Percentiles rank a stretch among this genome's conserved stretches.
Evolutionary conservation across 2,329 filamentous ascomycete genomes (phyloP).

Genomic region (Davidsoniella eucalypti): DNA sequence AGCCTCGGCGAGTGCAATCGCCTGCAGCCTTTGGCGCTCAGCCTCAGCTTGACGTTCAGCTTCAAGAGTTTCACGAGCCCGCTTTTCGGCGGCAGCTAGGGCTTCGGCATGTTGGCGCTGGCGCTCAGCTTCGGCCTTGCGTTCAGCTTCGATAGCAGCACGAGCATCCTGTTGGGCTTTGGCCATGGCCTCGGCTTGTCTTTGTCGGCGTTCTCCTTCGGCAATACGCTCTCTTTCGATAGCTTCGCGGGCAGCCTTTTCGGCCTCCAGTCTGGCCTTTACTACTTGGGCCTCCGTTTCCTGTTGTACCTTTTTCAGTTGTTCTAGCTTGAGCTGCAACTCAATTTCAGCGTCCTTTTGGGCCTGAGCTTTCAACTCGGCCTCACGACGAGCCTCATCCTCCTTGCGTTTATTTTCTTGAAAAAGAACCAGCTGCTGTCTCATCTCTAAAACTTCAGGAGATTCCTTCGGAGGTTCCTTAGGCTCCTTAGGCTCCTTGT

Average conservation of each 20-base stretch:
- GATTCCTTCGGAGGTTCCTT: constrained; percentile 20
- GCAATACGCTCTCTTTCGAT: constrained; percentile 29
- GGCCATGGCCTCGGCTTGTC: constrained; percentile 19
- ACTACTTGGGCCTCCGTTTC: constrained; percentile 23
- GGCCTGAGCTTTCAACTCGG: constrained; percentile 28
- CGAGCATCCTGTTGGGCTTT: constrained; percentile 23
- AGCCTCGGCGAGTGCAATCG: constrained; percentile 20
- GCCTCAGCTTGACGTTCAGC: constrained; percentile 28
- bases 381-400: constrained; percentile 29
- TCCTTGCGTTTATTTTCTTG: constrained; percentile 29
- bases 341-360: constrained; percentile 31
- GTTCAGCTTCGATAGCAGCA: constrained; percentile 29
- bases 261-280: constrained; percentile 29
- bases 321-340: constrained; percentile 26
- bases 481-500: constrained; percentile 18
- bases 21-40: constrained; percentile 22
- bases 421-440: constrained; percentile 39
- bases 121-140: constrained; percentile 28
- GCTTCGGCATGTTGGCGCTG: constrained; percentile 25
- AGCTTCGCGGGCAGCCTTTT: constrained; percentile 26
- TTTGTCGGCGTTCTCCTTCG: constrained; percentile 24
- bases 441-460: constrained; percentile 40
- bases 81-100: constrained; percentile 29
- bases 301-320: constrained; percentile 23
- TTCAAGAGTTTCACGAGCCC: constrained; percentile 21